Evolutionary conservation across 1,284 basidiomycete species (phyloP), one percentile per base, ranked within the genome.

Genomic region (Ustilago shanxiensis): DNA sequence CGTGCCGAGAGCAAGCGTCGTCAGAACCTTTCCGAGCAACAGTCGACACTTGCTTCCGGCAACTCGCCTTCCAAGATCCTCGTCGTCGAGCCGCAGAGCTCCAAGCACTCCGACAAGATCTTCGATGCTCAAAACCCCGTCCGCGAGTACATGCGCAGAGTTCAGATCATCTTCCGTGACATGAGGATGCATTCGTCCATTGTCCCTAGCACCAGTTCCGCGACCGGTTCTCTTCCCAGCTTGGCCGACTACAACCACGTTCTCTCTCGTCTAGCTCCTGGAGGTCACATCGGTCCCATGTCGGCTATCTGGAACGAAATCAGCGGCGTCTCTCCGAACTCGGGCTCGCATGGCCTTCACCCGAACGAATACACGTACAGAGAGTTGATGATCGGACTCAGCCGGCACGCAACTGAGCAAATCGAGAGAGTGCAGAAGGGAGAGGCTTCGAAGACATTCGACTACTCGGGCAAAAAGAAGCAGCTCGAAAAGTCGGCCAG

Each of bases 341-440:
- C 60, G 2, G 47, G 39, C 11, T 45, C 56, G 10, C 51, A 44
- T 29, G 55, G 60, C 22, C 52, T 80, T 9, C 49, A 57, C 20
- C 81, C 82, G 14, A 68, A 75, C 52, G 33, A 51, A 14, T 26
- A 63, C 33, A 83, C 82, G 10, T 83, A 82, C 58, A 52, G 69
- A 28, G 62, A 76, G 59, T 70, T 83, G 52, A 80, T 83, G 78
- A 29, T 79, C 24, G 82, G 81, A 37, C 69, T 83, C 29, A 77
- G 66, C 51, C 74, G 74, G 22, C 77, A 83, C 41, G 72, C 79
- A 16, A 60, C 66, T 37, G 73, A 77, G 52, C 74, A 76, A 66
- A 73, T 79, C 53, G 66, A 76, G 57, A 56, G 79, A 8, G 69
- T 71, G 24, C 79, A 79, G 33, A 72, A 75, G 63, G 33, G 24